These are phyloP conservation scores for Angophora floribunda DNA, from an alignment of 345 rosid genomes.

Conservation along the genomic window DNA sequence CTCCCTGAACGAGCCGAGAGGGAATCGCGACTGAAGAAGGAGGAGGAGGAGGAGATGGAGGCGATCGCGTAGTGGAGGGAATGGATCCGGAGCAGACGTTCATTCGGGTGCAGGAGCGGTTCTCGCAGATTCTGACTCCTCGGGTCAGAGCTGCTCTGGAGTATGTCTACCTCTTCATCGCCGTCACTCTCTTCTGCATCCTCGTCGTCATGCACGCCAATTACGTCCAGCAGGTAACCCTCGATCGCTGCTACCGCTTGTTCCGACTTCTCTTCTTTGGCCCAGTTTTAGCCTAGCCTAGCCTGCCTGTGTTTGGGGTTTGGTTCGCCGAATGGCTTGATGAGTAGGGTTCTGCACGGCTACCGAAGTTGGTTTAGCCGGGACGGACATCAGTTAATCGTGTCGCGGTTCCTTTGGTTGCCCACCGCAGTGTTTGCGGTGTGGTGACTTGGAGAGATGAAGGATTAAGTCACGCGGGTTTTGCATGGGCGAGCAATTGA, in stretches of 20 bases:
- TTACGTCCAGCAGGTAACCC: constrained; percentile 83
- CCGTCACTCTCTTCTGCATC: constrained; percentile 77
- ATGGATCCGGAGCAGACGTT: constrained; percentile 99
- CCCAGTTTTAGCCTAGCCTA: not conserved
- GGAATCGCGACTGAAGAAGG: not conserved
- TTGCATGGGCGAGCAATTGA: not conserved
- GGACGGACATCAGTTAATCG: not conserved
- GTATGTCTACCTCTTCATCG: constrained; percentile 66
- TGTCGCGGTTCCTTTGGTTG: not conserved
- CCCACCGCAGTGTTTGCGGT: not conserved
- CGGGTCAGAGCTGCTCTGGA: constrained; percentile 77
- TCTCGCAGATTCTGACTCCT: constrained; percentile 81
- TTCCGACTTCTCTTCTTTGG: not conserved
- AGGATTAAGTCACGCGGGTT: not conserved
- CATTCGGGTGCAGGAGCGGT: constrained; percentile 90
- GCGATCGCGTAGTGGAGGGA: not conserved
- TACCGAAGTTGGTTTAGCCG: not conserved
- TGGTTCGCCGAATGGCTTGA: not conserved
- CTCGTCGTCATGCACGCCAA: constrained; percentile 99
- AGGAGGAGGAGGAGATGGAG: not conserved
- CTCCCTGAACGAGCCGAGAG: not conserved
- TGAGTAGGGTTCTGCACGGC: not conserved
- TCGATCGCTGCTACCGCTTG: not conserved
- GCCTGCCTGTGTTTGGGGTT: not conserved
- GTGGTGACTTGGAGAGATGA: not conserved